Base-by-base conservation (phyloP, 2,329 filamentous ascomycete species). In the Fusarium virguliforme region DNA sequence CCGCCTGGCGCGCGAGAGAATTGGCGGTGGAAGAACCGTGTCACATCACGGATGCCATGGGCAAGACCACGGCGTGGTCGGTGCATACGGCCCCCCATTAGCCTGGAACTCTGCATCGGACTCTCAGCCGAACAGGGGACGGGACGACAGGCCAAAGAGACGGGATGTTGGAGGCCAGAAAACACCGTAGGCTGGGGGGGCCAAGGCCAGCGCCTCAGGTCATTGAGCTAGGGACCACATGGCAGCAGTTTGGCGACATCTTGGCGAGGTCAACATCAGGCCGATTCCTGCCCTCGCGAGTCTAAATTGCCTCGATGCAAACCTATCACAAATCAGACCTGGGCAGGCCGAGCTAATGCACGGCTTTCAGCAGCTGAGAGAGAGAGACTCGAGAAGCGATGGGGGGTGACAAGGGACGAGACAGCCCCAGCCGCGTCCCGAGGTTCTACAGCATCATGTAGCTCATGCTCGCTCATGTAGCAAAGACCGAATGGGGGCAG, bases 121-220 rank as follows among this genome's bases (percentile, higher is more conserved):
- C 58, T 61, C 67, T 75, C 73, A 75, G 71, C 73, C 71, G 73
- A 70, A 40, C 73, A 75, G 62, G 73, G 73, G 71, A 66, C 40
- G 57, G 60, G 40, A 56, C 54, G 51, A 51, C 43, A 64, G 67
- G 57, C 70, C 64, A 66, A 56, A 9, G 61, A 58, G 34, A 24
- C 28, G 15, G 43, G 24, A 24, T 48, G 26, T 5, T 48, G 43
- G 43, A 48, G 24, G 8, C 43, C 43, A 48, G 56, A 48, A 56
- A 61, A 64, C 60, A 38, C 37, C 22, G 30, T 51, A 32, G 15
- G 34, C 34, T 28, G 18, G 18, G 18, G 28, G 24, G 53, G 34
- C 37, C 37, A 57, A 41, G 15, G 37, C 54, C 37, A 43, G 38
- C 35, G 40, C 40, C 40, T 46, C 56, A 59, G 56, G 40, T 59